These are phyloP conservation scores for Theobroma cacao DNA, from an alignment of 345 rosid genomes.

Conservation along the genomic window DNA sequence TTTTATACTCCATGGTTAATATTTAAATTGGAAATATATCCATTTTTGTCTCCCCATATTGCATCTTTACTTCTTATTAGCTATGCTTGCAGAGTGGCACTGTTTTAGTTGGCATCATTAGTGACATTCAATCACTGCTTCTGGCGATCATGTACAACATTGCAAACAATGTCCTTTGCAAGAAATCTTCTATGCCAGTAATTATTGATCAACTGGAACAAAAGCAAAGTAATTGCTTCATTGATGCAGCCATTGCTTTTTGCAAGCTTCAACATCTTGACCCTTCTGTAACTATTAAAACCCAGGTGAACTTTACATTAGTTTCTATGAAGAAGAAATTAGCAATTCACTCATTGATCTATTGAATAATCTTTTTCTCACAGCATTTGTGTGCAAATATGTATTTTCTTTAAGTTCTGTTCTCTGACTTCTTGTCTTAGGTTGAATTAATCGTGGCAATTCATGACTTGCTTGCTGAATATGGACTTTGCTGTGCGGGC, in stretches of 20 bases:
- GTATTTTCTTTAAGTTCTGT: slow-evolving; percentile 4
- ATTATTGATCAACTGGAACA: slow-evolving; percentile 57
- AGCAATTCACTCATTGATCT: slow-evolving; percentile 3
- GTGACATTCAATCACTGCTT: slow-evolving; percentile 70
- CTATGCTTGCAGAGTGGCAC: slow-evolving; percentile 53
- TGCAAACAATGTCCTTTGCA: slow-evolving; percentile 57
- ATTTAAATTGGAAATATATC: not conserved
- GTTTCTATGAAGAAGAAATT: slow-evolving; percentile 8
- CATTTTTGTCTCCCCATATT: not conserved
- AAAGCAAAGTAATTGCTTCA: slow-evolving; percentile 63
- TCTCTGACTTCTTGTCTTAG: slow-evolving; percentile 35
- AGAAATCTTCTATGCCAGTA: slow-evolving; percentile 46
- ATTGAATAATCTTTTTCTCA: slow-evolving; percentile 4
- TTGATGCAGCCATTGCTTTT: slow-evolving; percentile 80
- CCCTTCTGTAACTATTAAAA: slow-evolving; percentile 53
- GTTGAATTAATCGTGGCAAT: slow-evolving; percentile 82
- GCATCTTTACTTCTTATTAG: slow-evolving; percentile 2
- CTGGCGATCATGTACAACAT: slow-evolving; percentile 75
- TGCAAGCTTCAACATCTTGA: slow-evolving; percentile 92
- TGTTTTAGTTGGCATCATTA: slow-evolving; percentile 41
- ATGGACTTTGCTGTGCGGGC: slow-evolving; percentile 91
- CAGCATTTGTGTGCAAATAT: slow-evolving; percentile 1
- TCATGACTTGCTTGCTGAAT: slow-evolving; percentile 91
- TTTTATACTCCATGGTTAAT: not conserved
- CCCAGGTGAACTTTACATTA: slow-evolving; percentile 54